Base-by-base conservation (phyloP, 1,284 basidiomycete species). In the Neolentinus lepideus region DNA sequence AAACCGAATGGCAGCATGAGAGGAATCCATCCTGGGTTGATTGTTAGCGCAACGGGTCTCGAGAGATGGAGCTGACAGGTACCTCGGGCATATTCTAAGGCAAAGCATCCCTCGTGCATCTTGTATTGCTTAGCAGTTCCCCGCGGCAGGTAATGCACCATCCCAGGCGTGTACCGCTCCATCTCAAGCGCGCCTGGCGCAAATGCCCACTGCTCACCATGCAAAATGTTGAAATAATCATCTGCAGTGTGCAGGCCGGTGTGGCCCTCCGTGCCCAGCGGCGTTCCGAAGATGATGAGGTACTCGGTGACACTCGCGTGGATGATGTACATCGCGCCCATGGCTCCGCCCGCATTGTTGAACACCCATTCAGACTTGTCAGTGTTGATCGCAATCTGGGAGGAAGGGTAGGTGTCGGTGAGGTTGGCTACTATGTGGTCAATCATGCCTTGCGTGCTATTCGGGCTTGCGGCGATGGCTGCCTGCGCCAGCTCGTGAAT, bases 311-410 rank as follows among this genome's bases (percentile, higher is more conserved):
- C 87, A 70, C 83, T 89, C 16, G 94, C 92, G 67, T 98, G 95
- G 61, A 99, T 90, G 72, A 98, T 82, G 71, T 93, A 98, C 96
- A 99, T 98, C 47, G 88, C 86, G 47, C 92, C 96, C 96, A 98
- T 99, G 0, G 97, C 96, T 54, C 97, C 96, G 19, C 95, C 96
- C 0, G 96, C 96, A 67, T 99, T 99, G 77, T 89, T 98, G 74
- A 97, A 92, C 46, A 98, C 84, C 96, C 96, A 98, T 66, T 98
- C 94, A 51, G 79, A 75, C 6, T 75, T 62, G 71, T 90, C 69
- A 21, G 79, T 70, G 69, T 89, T 88, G 60, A 94, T 64, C 12
- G 78, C 73, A 53, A 88, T 75, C 36, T 73, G 64, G n/a, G 72
- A 67, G 22, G 75, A 60, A 6, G 86, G 75, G 66, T 92, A 88